Evolutionary conservation across 1,284 basidiomycete genomes (phyloP).

Genomic region (Hemileia vastatrix): DNA sequence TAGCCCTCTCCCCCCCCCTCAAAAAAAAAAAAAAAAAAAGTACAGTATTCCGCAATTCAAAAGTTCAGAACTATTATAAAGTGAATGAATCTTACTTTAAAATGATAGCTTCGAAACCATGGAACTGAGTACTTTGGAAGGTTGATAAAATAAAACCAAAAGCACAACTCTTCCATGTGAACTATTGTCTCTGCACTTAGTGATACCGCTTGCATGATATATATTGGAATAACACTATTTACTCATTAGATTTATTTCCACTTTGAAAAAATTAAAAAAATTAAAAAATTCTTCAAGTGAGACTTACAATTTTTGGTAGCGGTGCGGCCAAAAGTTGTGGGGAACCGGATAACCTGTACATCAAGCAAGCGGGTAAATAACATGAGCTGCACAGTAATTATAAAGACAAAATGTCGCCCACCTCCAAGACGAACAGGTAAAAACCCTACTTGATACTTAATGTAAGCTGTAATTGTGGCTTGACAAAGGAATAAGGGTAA

Average conservation of each 20-base stretch:
- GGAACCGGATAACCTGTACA: conserved; percentile 6
- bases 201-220: conserved; percentile 4
- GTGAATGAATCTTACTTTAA: not conserved
- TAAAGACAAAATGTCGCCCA: not conserved
- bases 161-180: conserved; percentile 8
- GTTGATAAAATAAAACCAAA: conserved; percentile 11
- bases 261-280: not conserved
- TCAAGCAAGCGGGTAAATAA: not conserved
- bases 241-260: too few species aligned
- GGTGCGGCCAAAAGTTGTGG: conserved; percentile 2
- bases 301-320: conserved; percentile 1
- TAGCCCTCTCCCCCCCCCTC: too few species aligned
- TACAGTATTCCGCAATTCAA: not conserved
- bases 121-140: not conserved
- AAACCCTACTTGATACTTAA: conserved; percentile 12
- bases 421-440: conserved; percentile 9
- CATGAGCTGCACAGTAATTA: not conserved
- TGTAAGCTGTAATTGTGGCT: conserved; percentile 4
- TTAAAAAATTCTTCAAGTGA: not conserved
- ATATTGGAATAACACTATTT: conserved; percentile 1
- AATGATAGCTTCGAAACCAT: conserved; percentile 7
- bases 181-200: conserved; percentile 6
- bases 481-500: conserved; percentile 3
- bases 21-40: not conserved
- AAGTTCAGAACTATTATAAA: not conserved